These are phyloP conservation scores for Capsicum chinense DNA, from an alignment of 257 asterid genomes.

Conservation along the genomic window DNA sequence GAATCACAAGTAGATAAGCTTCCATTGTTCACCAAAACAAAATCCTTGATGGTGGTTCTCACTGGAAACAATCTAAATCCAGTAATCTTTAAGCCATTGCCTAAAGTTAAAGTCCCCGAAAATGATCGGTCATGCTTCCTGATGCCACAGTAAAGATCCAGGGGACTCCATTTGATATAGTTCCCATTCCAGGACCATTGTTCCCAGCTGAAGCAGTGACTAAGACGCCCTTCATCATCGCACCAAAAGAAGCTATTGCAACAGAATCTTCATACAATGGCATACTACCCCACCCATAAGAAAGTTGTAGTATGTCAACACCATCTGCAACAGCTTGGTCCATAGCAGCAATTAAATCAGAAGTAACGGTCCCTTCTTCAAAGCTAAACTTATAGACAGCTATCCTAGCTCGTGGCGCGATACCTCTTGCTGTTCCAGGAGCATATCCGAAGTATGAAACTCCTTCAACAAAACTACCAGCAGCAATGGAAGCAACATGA, in stretches of 20 bases:
- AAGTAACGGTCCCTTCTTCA: background rate
- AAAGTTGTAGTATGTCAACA: conserved; percentile 38
- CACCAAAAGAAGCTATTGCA: conserved; percentile 51
- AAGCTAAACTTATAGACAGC: conserved; percentile 33
- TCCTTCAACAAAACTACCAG: background rate
- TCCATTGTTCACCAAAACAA: background rate
- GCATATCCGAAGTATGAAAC: conserved; percentile 26
- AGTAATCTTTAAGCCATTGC: conserved; percentile 38
- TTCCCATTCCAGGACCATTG: conserved; percentile 23
- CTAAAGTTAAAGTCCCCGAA: conserved; percentile 42
- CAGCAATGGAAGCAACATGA: background rate
- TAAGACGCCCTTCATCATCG: conserved; percentile 48
- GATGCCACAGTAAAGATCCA: conserved; percentile 52
- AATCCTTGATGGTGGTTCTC: background rate
- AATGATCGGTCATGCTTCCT: conserved; percentile 44
- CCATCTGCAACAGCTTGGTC: conserved; percentile 51
- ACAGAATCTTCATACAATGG: conserved; percentile 37
- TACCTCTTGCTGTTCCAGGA: conserved; percentile 31
- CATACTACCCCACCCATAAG: background rate
- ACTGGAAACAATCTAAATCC: conserved; percentile 50
- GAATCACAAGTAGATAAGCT: background rate
- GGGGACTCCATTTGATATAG: conserved; percentile 35
- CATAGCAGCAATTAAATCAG: conserved; percentile 41
- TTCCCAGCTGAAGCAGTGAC: conserved; percentile 48
- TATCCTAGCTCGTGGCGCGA: conserved; percentile 22